phyloP scores from a whole-genome alignment of 148 eudicot species.

The Vaccinium darrowii region DNA sequence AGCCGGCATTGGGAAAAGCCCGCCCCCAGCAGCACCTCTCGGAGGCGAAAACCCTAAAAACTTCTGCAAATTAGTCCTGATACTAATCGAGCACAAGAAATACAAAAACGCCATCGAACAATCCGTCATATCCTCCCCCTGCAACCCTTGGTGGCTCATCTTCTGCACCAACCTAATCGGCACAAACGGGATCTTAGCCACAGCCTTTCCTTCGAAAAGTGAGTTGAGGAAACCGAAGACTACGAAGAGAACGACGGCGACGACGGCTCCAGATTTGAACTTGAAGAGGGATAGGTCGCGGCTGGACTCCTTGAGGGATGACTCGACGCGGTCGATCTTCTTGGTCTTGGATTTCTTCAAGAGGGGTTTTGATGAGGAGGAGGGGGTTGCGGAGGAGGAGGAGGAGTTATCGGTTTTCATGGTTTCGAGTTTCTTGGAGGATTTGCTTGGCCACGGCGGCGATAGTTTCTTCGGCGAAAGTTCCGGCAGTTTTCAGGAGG shows the following conservation, averaged over 20 bases:
- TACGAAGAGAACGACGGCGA: constrained; percentile 77
- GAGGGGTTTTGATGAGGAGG: constrained; percentile 6
- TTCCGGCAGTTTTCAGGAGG: no score
- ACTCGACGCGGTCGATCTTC: constrained; percentile 89
- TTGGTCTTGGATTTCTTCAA: constrained; percentile 56
- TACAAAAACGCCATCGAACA: constrained; percentile 99
- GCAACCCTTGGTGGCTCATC: constrained; percentile 83
- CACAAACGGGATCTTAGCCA: constrained; percentile 85
- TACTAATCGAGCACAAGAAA: constrained; percentile 83
- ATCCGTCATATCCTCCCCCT: constrained; percentile 90
- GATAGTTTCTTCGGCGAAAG: no score
- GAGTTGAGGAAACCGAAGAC: constrained; percentile 79
- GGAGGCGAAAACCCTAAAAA: constrained; percentile 93
- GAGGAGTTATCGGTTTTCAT: constrained; percentile 51
- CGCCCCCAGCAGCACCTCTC: constrained; percentile 67
- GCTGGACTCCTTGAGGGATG: constrained; percentile 74
- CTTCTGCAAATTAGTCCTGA: constrained; percentile 95
- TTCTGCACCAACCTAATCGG: constrained; percentile 82
- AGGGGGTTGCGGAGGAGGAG: neutral
- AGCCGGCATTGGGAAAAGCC: constrained; percentile 92
- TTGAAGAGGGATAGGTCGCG: constrained; percentile 92
- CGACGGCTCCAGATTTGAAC: constrained; percentile 92
- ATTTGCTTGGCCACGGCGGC: no score
- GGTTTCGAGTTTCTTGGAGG: constrained; percentile 88
- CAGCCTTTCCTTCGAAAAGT: constrained; percentile 76